Base-by-base conservation (phyloP, 495 filamentous ascomycete genomes). In the Chaetomium cochliodes region DNA sequence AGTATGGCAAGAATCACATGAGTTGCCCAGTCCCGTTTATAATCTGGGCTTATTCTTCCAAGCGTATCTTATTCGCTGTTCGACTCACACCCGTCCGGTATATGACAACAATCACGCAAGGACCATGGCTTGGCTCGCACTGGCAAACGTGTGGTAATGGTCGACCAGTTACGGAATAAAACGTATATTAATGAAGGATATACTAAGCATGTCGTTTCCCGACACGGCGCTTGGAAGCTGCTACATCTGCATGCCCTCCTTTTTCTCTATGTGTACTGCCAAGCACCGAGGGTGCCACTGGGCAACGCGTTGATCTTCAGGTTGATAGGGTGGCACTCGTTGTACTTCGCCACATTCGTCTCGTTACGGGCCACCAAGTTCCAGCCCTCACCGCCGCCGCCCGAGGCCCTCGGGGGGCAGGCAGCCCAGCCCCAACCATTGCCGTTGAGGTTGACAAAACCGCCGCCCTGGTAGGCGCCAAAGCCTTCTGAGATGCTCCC, bases 401-500 rank as follows among this genome's bases (percentile, higher is more conserved):
- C 67, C 5, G 70, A 67, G 1, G 70, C 70, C 12, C 63, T 67
- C 0, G 71, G 68, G 11, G 74, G 73, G 62, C 74, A 77, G 4
- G 73, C 74, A 15, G 71, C 74, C 74, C 74, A 77, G 9, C 73
- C 73, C 71, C 71, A 70, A 13, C 73, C 74, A 20, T 70, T 69
- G 5, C 73, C 70, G 52, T 75, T 75, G 3, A 77, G 65, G 42
- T 77, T 75, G 20, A 77, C 66, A 28, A 77, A 70, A 7, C 74
- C 74, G 23, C 74, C 74, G 41, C 72, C 73, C 55, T 59, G 13
- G 61, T 74, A 77, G 18, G 71, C 74, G 4, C 54, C 73, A 39
- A 77, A 84, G 15, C 79, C 78, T 1, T 78, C 79, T 22, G 66
- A 65, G 16, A 77, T 66, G 54, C 85, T 82, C 12, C 85, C 87